phyloP scores from a whole-genome alignment of 2,329 filamentous ascomycete genomes.

The Lachnellula suecica region DNA sequence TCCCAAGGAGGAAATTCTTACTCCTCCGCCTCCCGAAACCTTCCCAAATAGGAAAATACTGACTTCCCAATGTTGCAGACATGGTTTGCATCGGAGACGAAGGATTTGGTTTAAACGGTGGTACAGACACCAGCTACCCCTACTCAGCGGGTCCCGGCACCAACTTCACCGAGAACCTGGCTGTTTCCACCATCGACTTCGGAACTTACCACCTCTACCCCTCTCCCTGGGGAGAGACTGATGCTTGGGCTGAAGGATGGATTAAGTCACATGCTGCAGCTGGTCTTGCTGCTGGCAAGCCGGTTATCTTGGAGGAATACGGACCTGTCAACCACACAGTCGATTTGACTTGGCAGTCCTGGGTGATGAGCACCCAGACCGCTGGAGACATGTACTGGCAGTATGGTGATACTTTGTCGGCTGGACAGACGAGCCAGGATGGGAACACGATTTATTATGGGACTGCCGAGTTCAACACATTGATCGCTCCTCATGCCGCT shows the following conservation, averaged over 20 bases:
- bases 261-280: conserved; percentile 42
- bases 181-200: conserved; percentile 48
- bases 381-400: conserved; percentile 34
- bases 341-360: conserved; percentile 25
- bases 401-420: conserved; percentile 27
- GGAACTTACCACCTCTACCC: conserved; percentile 55
- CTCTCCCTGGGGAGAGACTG: conserved; percentile 37
- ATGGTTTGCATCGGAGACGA: conserved; percentile 66
- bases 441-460: conserved; percentile 30
- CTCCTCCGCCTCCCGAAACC: no score
- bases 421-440: conserved; percentile 26
- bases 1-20: no score
- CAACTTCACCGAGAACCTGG: conserved; percentile 50
- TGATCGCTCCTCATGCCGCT: conserved; percentile 24
- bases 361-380: conserved; percentile 18
- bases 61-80: conserved; percentile 30
- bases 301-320: conserved; percentile 41
- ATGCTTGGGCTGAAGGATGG: conserved; percentile 46
- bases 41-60: not conserved
- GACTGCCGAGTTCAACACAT: conserved; percentile 23
- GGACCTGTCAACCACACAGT: conserved; percentile 26
- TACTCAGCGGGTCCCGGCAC: conserved; percentile 41
- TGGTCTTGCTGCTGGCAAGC: conserved; percentile 38
- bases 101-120: conserved; percentile 47
- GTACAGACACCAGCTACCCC: conserved; percentile 40